phyloP scores from a whole-genome alignment of 2,329 filamentous ascomycete species.

The Hymenoscyphus repandus region DNA sequence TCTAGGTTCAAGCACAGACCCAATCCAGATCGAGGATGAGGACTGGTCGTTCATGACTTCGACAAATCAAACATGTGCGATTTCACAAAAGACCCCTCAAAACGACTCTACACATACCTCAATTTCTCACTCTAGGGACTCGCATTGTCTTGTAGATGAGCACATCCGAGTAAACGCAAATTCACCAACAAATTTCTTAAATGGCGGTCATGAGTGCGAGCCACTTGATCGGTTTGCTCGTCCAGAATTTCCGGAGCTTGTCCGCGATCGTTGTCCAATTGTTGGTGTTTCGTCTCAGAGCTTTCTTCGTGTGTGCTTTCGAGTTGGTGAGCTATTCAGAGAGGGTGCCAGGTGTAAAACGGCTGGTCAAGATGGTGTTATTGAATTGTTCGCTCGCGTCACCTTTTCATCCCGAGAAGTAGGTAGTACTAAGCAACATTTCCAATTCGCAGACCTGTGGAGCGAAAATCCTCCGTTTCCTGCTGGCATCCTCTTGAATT shows the following conservation, averaged over 20 bases:
- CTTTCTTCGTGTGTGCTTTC: conserved; percentile 56
- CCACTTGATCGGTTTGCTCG: conserved; percentile 42
- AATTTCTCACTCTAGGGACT: background rate
- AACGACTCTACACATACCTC: background rate
- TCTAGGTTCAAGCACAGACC: background rate
- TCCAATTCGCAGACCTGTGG: conserved; percentile 60
- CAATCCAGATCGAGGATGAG: conserved; percentile 13
- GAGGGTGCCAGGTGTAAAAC: conserved; percentile 38
- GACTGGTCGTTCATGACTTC: conserved; percentile 22
- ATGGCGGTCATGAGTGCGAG: conserved; percentile 27
- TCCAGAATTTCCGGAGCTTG: conserved; percentile 43
- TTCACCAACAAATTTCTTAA: conserved; percentile 3
- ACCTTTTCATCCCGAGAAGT: conserved; percentile 50
- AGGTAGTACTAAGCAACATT: conserved; percentile 48
- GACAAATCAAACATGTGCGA: background rate
- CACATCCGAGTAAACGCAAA: background rate
- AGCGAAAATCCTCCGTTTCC: conserved; percentile 52
- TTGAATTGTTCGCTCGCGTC: conserved; percentile 62
- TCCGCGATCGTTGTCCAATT: conserved; percentile 48
- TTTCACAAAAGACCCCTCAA: background rate
- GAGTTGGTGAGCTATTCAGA: conserved; percentile 54
- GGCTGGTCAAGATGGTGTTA: conserved; percentile 46
- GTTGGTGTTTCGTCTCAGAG: conserved; percentile 43
- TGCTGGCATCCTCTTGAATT: conserved; percentile 41
- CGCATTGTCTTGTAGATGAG: background rate